Percentiles rank a stretch among this genome's conserved stretches.
These are phyloP conservation scores for Penicillium expansum DNA, from an alignment of 2,329 filamentous ascomycete species.

Conservation along the genomic window DNA sequence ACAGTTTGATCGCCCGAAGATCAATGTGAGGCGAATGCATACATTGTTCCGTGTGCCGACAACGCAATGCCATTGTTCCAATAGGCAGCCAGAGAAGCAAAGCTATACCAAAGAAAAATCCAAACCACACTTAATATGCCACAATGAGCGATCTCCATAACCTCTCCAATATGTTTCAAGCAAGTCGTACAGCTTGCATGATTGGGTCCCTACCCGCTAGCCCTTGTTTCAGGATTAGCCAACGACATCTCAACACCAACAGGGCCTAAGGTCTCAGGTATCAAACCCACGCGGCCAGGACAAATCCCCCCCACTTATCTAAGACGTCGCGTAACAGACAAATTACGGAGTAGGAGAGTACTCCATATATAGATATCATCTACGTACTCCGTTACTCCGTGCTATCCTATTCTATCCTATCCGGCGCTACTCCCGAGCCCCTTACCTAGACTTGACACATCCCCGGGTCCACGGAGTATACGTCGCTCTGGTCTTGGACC, in stretches of 20 bases:
- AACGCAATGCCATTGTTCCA: not conserved
- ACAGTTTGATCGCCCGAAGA: not conserved
- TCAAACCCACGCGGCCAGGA: conserved; percentile 16
- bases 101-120: not conserved
- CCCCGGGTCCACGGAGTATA: not conserved
- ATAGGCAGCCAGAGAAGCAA: not conserved
- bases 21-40: not conserved
- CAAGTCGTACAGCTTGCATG: conserved; percentile 2
- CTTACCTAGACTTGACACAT: conserved; percentile 13
- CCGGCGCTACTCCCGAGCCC: conserved; percentile 2
- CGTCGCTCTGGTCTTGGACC: not conserved
- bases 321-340: conserved; percentile 17
- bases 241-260: conserved; percentile 1
- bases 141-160: not conserved
- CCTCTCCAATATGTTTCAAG: conserved; percentile 14
- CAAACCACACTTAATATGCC: not conserved
- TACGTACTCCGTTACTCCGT: not conserved
- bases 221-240: conserved; percentile 20
- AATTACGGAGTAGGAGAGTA: conserved; percentile 12
- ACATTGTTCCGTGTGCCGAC: not conserved
- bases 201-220: conserved; percentile 20
- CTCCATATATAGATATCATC: not conserved
- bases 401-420: not conserved
- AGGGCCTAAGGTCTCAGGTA: conserved; percentile 1
- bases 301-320: conserved; percentile 10